Evolutionary conservation across 805 yeast species (phyloP), one percentile per base, ranked within the genome.

Genomic region (Starmerella stigmatis): DNA sequence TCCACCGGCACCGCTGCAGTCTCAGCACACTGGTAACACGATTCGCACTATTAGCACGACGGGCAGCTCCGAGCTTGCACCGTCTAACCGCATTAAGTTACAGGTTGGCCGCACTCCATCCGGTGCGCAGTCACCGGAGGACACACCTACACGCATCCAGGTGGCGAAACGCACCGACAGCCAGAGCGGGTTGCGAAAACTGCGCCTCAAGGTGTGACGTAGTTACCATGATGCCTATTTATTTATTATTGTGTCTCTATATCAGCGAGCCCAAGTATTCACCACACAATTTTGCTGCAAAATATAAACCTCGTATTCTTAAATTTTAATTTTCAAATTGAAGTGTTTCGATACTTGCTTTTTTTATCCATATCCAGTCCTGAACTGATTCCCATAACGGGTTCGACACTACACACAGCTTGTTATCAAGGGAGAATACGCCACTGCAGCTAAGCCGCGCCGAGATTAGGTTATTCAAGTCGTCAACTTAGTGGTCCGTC

Each of bases 151-250:
- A 7, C 4, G 7, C n/a, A 37, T 44, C 12, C 31, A 43, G 26
- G 34, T 51, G 15, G 46, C 50, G 8, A 51, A 51, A 32, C 49
- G 55, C n/a, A 43, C 46, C 5, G 35, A 35, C 22, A 32, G 25
- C 21, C 57, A 54, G 33, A 49, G 52, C 28, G 44, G 21, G 32
- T 49, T 56, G 29, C 49, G 58, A 23, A 48, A 50, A 32, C 52
- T 52, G 28, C 41, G 32, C 4, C 33, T 46, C 31, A n/a, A 17
- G 7, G 45, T 32, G 13, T 38, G 23, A 45, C 36, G 32, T 22
- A 33, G 16, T 28, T n/a, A 23, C 29, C 5, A 30, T 12, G 12
- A 33, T 27, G 25, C 27, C 41, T 31, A 36, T 41, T 40, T 31
- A 39, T 39, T 34, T 32, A 36, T 37, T 41, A 15, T 30, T 30